phyloP scores from a whole-genome alignment of 129 eudicot genomes.

The carrot (Daucus carota) region DH1_v3.0 NC_030383.2:63501001-63501500 shows the following conservation, averaged over 20 bases:
- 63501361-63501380: background rate
- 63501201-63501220: constrained; percentile 40
- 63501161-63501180: background rate
- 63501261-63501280: constrained; percentile 61
- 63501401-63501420: constrained; percentile 59
- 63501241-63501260: constrained; percentile 57
- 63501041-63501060: background rate
- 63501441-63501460: constrained; percentile 64
- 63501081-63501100: background rate
- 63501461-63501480: constrained; percentile 65
- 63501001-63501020: background rate
- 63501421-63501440: constrained; percentile 65
- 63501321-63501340: background rate
- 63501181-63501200: background rate
- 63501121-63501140: background rate
- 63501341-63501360: background rate
- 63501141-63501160: background rate
- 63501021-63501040: background rate
- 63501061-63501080: background rate
- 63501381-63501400: constrained; percentile 35
- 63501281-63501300: background rate
- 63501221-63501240: constrained; percentile 74
- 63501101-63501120: background rate
- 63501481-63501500: constrained; percentile 35
- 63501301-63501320: background rate